Conservation (phyloP, 768 basidiomycete species). For the Tricholoma furcatifolium region DNA sequence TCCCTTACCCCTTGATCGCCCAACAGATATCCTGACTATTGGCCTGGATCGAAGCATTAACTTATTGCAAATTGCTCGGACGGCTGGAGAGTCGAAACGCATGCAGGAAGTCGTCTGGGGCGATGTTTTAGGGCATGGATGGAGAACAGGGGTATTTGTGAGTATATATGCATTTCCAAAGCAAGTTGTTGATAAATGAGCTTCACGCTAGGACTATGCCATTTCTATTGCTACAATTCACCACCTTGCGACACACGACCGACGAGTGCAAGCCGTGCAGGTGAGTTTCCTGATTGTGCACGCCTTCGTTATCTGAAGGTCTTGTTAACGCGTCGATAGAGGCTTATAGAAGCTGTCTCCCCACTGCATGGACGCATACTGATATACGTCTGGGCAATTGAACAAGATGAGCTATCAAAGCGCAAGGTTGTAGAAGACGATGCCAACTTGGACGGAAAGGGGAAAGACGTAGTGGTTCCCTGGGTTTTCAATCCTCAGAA, state of each 20-base stretch:
- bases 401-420: conserved; percentile 86
- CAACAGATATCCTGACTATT: conserved; percentile 64
- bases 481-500: conserved; percentile 63
- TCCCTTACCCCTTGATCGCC: conserved; percentile 64
- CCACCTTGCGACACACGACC: conserved; percentile 79
- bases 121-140: conserved; percentile 70
- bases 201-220: conserved; percentile 75
- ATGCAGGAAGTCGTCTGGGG: conserved; percentile 76
- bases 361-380: conserved; percentile 73
- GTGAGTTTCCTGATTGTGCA: conserved; percentile 36
- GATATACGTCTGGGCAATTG: conserved; percentile 96
- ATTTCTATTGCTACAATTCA: conserved; percentile 98
- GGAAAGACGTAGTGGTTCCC: conserved; percentile 87
- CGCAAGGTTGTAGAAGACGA: conserved; percentile 50
- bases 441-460: conserved; percentile 26
- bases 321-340: conserved; percentile 32
- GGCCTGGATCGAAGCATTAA: conserved; percentile 84
- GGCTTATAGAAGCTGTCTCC: conserved; percentile 64
- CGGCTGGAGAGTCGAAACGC: conserved; percentile 46
- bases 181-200: neutral
- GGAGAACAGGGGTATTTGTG: conserved; percentile 83
- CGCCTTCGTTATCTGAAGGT: too few species aligned
- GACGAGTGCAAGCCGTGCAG: conserved; percentile 73
- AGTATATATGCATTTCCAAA: conserved; percentile 3
- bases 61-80: conserved; percentile 71